Base-by-base conservation (phyloP, 768 basidiomycete genomes). In the Suillus discolor region DNA sequence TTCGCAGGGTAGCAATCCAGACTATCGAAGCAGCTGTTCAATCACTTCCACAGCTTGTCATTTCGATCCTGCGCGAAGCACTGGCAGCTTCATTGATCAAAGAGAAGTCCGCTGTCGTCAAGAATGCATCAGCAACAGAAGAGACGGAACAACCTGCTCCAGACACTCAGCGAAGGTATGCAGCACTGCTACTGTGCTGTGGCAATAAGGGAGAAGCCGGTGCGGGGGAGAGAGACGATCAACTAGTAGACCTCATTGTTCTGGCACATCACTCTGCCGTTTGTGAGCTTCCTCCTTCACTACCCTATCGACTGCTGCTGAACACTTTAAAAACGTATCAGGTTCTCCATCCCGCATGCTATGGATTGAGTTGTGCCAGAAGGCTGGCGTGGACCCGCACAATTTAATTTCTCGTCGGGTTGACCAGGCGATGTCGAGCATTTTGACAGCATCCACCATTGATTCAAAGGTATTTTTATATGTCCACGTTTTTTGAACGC, bases 361-460 rank as follows among this genome's bases (percentile, higher is more conserved):
- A 1, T 97, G 95, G 95, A 91, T 96, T 65, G 92, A 94, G 63
- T 68, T 93, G 6, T 92, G 91, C 63, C 93, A 92, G 69, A 85
- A 83, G 65, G 88, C 90, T 0, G 74, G 80, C 2, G 72, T 84
- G 5, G 93, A 97, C 71, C 95, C 95, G 2, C 79, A 81, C 25
- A 83, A 84, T 16, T 75, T 92, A 7, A 81, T 91, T 5, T 80
- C 79, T 9, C 79, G 76, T 28, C 79, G 86, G 65, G 53, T 87
- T 2, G 84, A 88, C 64, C 75, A 74, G 9, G 74, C 90, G 15
- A 69, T 93, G 65, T 73, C 78, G 12, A 75, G 81, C 3, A 75
- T 91, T 13, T 70, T 89, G 45, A 80, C 80, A 61, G 84, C 83
- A 4, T 82, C 84, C 20, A 71, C 76, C 13, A 73, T 78, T 2